phyloP scores from a whole-genome alignment of 352 stramenopile species.

The Pythium sp. region DNA sequence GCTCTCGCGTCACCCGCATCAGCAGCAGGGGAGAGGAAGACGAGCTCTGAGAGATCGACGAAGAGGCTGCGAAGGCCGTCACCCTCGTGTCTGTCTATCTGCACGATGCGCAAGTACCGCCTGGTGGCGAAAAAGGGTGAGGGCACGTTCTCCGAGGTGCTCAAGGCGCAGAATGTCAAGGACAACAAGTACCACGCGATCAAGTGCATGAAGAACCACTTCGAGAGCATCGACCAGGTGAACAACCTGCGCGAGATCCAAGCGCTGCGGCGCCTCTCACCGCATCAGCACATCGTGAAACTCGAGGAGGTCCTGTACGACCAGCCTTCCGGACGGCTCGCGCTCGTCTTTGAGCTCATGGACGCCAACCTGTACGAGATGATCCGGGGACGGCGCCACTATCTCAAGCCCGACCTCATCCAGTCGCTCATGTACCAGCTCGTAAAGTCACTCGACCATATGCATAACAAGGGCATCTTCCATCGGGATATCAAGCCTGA shows the following conservation, averaged over 20 bases:
- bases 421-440: conserved; percentile 92
- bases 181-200: conserved; percentile 95
- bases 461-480: conserved; percentile 97
- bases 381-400: conserved; percentile 88
- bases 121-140: conserved; percentile 95
- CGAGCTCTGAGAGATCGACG: background rate
- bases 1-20: conserved; percentile 1
- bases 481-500: conserved; percentile 96
- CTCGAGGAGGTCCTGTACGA: conserved; percentile 96
- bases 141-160: conserved; percentile 95
- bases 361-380: conserved; percentile 96
- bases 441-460: conserved; percentile 94
- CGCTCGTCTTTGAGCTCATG: conserved; percentile 97
- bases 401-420: conserved; percentile 83
- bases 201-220: conserved; percentile 98
- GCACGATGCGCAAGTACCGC: conserved; percentile 90
- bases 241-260: conserved; percentile 97
- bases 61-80: background rate
- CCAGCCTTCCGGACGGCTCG: conserved; percentile 87
- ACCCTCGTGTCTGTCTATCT: background rate
- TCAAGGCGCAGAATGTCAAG: conserved; percentile 92
- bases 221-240: conserved; percentile 95
- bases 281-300: conserved; percentile 94
- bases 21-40: background rate
- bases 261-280: conserved; percentile 89